Evolutionary conservation across 306 rosid species (phyloP).

Genomic region (Canavalia ensiformis): DNA sequence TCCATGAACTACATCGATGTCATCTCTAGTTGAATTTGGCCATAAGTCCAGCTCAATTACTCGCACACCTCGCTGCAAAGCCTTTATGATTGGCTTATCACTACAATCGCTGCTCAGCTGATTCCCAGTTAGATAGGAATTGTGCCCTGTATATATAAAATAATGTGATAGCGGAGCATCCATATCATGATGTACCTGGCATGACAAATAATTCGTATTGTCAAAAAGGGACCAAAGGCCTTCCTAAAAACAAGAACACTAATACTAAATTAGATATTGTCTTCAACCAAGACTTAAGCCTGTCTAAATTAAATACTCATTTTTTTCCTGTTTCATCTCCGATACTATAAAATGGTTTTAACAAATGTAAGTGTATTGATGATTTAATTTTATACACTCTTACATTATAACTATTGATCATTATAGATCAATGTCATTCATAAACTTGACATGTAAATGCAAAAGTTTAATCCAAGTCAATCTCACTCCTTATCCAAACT

Average conservation of each 20-base stretch:
- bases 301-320: not conserved
- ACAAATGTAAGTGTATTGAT: not conserved
- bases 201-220: slow-evolving; percentile 45
- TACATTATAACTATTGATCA: not conserved
- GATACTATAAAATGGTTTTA: not conserved
- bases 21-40: slow-evolving; percentile 85
- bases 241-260: not conserved
- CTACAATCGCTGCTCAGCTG: slow-evolving; percentile 95
- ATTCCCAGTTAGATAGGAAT: slow-evolving; percentile 95
- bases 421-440: slow-evolving; percentile 29
- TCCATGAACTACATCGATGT: slow-evolving; percentile 85
- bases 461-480: slow-evolving; percentile 3
- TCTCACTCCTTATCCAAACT: not conserved
- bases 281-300: slow-evolving; percentile 2
- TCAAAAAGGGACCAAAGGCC: slow-evolving; percentile 40
- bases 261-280: not conserved
- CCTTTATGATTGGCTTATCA: slow-evolving; percentile 80
- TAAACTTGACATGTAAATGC: slow-evolving; percentile 26
- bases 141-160: slow-evolving; percentile 98
- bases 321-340: not conserved
- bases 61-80: slow-evolving; percentile 74
- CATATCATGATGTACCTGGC: slow-evolving; percentile 97
- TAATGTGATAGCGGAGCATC: slow-evolving; percentile 90
- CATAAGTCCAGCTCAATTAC: slow-evolving; percentile 92
- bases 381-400: slow-evolving; percentile 1